A percentile compares a stretch with the other conserved stretches of the same genome.
These are phyloP conservation scores for Solanum ossicruentum DNA, from an alignment of 257 asterid species.

Conservation along the genomic window DNA sequence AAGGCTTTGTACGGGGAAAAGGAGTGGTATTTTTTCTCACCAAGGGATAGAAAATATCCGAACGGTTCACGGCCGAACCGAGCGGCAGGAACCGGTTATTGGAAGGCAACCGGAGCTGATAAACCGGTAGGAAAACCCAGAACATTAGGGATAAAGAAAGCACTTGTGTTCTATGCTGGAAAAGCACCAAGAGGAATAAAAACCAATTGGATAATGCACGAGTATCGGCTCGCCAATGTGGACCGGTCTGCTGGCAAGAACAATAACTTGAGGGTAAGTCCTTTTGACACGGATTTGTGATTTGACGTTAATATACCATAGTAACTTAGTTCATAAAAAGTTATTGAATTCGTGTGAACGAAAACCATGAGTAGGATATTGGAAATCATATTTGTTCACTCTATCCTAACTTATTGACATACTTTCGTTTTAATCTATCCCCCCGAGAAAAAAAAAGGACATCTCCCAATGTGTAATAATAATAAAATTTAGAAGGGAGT, in stretches of 20 bases:
- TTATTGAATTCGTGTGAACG: background rate
- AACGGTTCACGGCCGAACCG: constrained; percentile 68
- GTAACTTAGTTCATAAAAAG: background rate
- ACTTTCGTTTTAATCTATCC: too few relatives aligned
- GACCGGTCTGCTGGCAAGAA: constrained; percentile 53
- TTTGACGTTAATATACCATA: background rate
- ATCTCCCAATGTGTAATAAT: too few relatives aligned
- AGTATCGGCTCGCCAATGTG: constrained; percentile 56
- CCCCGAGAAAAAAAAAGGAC: too few relatives aligned
- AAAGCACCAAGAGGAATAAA: constrained; percentile 56
- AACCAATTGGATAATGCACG: constrained; percentile 76
- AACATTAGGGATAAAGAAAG: constrained; percentile 48
- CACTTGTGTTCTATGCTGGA: constrained; percentile 62
- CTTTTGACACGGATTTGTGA: background rate
- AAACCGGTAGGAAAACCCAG: constrained; percentile 61
- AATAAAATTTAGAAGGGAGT: too few relatives aligned
- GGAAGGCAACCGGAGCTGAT: constrained; percentile 80
- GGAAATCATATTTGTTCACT: background rate
- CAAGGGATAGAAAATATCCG: constrained; percentile 62
- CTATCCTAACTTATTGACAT: background rate
- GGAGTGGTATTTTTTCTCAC: constrained; percentile 64
- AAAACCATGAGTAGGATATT: background rate
- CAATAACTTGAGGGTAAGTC: constrained; percentile 26
- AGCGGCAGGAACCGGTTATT: constrained; percentile 52
- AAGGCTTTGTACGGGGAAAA: constrained; percentile 57